Base-by-base conservation (phyloP, 1,284 basidiomycete genomes). In the Ganoderma boninense region DNA sequence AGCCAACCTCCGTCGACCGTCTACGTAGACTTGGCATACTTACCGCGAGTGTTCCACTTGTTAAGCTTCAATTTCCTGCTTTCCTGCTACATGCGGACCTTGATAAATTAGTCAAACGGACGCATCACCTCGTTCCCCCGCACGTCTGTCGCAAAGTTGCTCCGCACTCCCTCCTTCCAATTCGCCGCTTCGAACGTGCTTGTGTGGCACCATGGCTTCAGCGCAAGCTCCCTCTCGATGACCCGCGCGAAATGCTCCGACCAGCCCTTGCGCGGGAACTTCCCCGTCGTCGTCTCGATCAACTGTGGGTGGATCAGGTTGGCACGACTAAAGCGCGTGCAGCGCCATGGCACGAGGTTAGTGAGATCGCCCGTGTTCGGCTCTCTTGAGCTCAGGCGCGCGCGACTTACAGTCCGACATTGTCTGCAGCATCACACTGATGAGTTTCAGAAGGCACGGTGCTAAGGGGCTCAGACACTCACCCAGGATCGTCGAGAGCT, bases 151-250 rank as follows among this genome's bases (percentile, higher is more conserved):
- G 85, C 85, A 73, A 87, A 88, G 68, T 86, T 84, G 73, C 87
- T 87, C 67, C 72, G 75, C 40, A 82, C 80, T 11, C 85, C 86
- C 62, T 79, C 77, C 75, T 78, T 81, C 86, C 86, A 87, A 72
- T 79, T 79, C 11, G 86, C 83, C 11, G 81, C 73, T 74, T 87
- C 87, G 72, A 87, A 87, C 29, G 85, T 83, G 35, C 84, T 79
- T 13, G 83, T 82, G 77, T 88, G 87, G 77, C 85, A 87, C 87
- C 86, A 88, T 44, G 86, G 86, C 75, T 88, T 88, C 56, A 85
- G 77, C 29, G 76, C 60, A 59, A 86, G 79, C 77, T 88, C 87
- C 67, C 81, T 83, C 75, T 86, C 84, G 72, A 89, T 83, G 32
- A 84, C 83, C n/a, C 75, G 67, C 11, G 82, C 83, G 70, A 87